Evolutionary conservation across 352 stramenopile genomes (phyloP).

Genomic region (Phytophthora chlamydospora): DNA sequence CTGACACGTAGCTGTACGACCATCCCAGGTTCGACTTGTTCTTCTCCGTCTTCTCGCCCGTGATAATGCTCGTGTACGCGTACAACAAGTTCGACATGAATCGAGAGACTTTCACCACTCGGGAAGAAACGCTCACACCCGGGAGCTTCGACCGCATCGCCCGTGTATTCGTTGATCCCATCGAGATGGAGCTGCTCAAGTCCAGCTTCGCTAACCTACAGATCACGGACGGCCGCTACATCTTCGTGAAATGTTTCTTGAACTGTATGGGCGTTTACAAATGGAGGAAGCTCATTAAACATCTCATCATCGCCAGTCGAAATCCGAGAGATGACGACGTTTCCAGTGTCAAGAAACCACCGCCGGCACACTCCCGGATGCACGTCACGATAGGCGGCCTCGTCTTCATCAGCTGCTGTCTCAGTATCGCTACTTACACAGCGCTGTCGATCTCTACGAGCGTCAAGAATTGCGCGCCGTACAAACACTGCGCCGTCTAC

Average conservation of each 20-base stretch:
- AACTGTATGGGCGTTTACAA: constrained; percentile 54
- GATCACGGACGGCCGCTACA: constrained; percentile 37
- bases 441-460: constrained; percentile 32
- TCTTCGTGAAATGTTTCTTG: constrained; percentile 49
- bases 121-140: background rate
- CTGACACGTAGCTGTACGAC: background rate
- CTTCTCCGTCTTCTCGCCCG: constrained; percentile 1
- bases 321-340: constrained; percentile 20
- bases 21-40: constrained; percentile 1
- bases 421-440: constrained; percentile 43
- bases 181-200: constrained; percentile 45
- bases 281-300: constrained; percentile 48
- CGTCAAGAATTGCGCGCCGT: constrained; percentile 32
- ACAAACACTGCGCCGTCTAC: constrained; percentile 44
- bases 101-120: background rate
- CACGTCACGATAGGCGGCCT: constrained; percentile 43
- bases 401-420: constrained; percentile 47
- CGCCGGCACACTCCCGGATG: constrained; percentile 24
- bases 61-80: background rate
- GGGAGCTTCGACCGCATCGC: constrained; percentile 1
- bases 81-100: constrained; percentile 3
- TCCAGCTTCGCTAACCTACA: constrained; percentile 40
- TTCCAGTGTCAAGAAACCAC: constrained; percentile 3
- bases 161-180: constrained; percentile 5
- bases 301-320: constrained; percentile 39